Conservation (phyloP, 202 grass and related monocot genomes). For the Setaria italica region DNA sequence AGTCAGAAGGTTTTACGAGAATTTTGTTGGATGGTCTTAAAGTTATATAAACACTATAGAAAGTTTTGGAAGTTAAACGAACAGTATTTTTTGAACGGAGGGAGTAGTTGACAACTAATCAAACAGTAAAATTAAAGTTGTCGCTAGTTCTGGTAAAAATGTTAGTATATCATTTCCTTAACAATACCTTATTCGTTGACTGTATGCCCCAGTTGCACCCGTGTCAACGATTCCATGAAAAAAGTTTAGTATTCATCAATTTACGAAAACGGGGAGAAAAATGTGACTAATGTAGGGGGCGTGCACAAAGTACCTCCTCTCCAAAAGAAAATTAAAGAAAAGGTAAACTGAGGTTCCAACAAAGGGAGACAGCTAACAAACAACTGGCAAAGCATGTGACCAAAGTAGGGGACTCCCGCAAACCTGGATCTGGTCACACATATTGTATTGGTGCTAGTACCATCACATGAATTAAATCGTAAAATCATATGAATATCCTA, state of each 20-base stretch:
- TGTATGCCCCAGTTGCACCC: no score
- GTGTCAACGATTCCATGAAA: no score
- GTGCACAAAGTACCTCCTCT: background rate
- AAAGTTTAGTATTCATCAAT: background rate
- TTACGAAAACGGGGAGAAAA: background rate
- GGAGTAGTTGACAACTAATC: no score
- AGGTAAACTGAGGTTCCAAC: background rate
- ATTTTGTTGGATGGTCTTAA: no score
- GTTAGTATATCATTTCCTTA: no score
- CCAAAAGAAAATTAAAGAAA: background rate
- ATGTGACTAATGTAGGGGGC: background rate
- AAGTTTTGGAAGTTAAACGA: no score
- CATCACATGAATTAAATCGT: background rate
- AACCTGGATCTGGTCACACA: background rate
- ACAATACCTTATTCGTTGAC: no score
- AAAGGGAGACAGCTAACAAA: constrained; percentile 22
- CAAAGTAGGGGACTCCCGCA: background rate
- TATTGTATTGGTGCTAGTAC: background rate
- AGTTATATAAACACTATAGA: no score
- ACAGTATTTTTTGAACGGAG: no score
- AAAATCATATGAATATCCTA: background rate
- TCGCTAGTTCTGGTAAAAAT: no score
- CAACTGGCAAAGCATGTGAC: constrained; percentile 18
- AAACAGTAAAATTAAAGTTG: no score
- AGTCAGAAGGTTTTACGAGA: no score